phyloP scores from a whole-genome alignment of 2,329 filamentous ascomycete species.

The Colletotrichum zoysiae region DNA sequence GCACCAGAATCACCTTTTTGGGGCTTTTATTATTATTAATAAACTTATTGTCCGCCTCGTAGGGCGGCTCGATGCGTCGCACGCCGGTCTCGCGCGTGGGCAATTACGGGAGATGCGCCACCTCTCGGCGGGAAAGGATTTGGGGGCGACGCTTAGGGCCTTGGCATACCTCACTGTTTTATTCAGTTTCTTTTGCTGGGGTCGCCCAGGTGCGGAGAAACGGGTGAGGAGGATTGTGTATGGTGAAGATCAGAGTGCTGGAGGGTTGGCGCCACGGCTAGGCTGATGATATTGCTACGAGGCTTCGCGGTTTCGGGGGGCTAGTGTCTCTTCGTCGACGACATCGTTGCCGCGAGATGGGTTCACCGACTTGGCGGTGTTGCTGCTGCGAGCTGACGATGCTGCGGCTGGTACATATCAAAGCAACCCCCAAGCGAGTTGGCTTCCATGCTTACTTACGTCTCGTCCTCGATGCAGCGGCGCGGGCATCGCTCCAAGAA shows the following conservation, averaged over 20 bases:
- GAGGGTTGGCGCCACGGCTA: neutral
- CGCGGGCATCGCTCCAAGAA: neutral
- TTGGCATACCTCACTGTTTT: conserved; percentile 9
- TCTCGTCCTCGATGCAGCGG: neutral
- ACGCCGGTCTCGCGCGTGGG: neutral
- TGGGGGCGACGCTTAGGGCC: conserved; percentile 12
- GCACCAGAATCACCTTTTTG: neutral
- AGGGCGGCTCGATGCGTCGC: neutral
- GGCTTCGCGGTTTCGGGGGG: neutral
- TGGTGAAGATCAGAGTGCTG: neutral
- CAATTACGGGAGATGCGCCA: conserved; percentile 5
- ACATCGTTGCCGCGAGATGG: neutral
- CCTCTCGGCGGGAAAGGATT: neutral
- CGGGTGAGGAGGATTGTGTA: neutral
- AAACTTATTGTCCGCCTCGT: neutral
- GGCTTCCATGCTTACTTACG: neutral
- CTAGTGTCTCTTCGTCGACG: neutral
- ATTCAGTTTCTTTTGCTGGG: neutral
- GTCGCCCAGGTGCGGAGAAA: neutral
- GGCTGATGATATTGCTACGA: conserved; percentile 7
- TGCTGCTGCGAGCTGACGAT: neutral
- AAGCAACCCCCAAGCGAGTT: neutral
- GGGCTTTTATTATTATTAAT: too few relatives aligned
- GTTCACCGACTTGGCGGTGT: too few relatives aligned
- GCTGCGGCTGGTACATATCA: neutral